Conservation (phyloP, 2,329 filamentous ascomycete genomes). For the Bipolaris bicolor region DNA sequence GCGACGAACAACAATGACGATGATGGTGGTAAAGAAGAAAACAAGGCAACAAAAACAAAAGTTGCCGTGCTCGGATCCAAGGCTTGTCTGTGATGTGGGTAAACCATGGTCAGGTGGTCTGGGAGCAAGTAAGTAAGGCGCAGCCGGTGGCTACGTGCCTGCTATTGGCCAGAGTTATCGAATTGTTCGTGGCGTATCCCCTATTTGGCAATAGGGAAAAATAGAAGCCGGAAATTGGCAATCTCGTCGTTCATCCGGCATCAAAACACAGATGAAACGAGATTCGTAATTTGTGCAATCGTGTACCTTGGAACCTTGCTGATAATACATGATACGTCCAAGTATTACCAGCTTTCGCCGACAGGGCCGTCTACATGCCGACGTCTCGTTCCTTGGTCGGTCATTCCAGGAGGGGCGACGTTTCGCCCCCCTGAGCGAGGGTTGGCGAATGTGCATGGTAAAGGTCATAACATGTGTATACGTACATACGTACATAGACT, state of each 20-base stretch:
- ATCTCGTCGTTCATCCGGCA: slow-evolving; percentile 14
- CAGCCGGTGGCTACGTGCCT: slow-evolving; percentile 10
- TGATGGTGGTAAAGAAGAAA: not conserved
- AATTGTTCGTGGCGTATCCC: slow-evolving; percentile 6
- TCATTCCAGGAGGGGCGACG: not conserved
- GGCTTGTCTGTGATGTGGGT: slow-evolving; percentile 9
- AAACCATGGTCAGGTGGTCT: slow-evolving; percentile 6
- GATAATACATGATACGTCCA: slow-evolving; percentile 9
- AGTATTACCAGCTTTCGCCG: slow-evolving; percentile 1
- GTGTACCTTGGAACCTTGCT: slow-evolving; percentile 11
- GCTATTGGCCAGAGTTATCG: slow-evolving; percentile 12
- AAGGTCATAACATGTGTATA: slow-evolving; percentile 3
- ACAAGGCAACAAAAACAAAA: slow-evolving; percentile 8
- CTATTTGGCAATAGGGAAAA: slow-evolving; percentile 3
- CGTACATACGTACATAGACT: not conserved
- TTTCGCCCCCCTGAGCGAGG: slow-evolving; percentile 1
- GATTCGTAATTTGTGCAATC: slow-evolving; percentile 20
- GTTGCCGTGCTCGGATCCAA: slow-evolving; percentile 12
- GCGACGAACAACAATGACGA: not conserved
- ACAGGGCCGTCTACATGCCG: not conserved
- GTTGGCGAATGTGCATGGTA: slow-evolving; percentile 9
- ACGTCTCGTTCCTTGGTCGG: not conserved
- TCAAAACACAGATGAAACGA: slow-evolving; percentile 20
- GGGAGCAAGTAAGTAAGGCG: slow-evolving; percentile 13
- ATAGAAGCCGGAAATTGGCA: slow-evolving; percentile 18